Evolutionary conservation across 83 land plant genomes (phyloP).

Genomic region (Larix sibirica): DNA sequence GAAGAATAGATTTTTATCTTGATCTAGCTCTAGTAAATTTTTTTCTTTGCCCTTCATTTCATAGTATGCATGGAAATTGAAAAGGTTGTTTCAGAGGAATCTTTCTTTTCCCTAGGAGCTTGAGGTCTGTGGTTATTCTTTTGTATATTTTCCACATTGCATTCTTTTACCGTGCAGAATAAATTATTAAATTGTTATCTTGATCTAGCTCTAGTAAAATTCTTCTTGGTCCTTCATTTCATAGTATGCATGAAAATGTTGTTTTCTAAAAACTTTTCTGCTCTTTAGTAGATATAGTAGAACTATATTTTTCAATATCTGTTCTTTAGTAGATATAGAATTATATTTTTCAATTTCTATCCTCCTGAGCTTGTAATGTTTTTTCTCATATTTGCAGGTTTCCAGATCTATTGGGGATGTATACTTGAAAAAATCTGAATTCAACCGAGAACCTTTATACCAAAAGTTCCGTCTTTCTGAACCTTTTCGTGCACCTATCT

Average conservation of each 20-base stretch:
- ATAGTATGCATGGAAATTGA: too few species aligned
- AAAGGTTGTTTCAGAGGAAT: not conserved
- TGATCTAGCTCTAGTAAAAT: not conserved
- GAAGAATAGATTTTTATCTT: not conserved
- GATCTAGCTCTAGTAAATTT: not conserved
- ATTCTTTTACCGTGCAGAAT: too few species aligned
- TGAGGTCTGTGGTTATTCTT: not conserved
- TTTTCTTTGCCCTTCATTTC: not conserved
- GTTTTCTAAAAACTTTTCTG: not conserved
- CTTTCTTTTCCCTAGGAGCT: not conserved
- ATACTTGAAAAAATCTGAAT: conserved; percentile 67
- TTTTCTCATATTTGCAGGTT: conserved; percentile 37
- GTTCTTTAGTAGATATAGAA: not conserved
- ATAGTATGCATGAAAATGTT: not conserved
- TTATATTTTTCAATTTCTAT: not conserved
- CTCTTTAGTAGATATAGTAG: not conserved
- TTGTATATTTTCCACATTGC: not conserved
- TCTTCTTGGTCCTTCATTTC: not conserved
- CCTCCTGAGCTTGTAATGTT: conserved; percentile 1
- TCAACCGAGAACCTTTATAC: conserved; percentile 61
- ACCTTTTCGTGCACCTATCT: conserved; percentile 52
- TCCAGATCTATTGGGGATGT: conserved; percentile 80
- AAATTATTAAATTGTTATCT: not conserved
- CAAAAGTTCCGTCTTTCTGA: conserved; percentile 59
- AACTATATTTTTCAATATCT: not conserved